Conservation (phyloP, 768 basidiomycete species). For the Phylloporus sp. region DNA sequence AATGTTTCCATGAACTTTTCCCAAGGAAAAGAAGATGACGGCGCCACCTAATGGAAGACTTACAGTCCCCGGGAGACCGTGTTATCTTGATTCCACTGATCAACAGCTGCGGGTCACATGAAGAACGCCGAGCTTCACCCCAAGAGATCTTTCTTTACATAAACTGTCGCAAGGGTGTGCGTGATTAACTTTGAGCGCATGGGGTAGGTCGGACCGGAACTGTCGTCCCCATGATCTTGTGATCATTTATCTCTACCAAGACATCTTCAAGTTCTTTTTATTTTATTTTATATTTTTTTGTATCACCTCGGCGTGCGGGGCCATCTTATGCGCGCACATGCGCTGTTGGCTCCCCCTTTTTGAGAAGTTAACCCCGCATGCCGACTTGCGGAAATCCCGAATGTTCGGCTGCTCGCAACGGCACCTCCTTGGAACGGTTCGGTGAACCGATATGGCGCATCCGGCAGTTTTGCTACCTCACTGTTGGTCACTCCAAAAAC, state of each 20-base stretch:
- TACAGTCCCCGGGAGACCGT: not conserved
- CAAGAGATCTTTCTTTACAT: constrained; percentile 7
- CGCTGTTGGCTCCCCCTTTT: constrained; percentile 1
- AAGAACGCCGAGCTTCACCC: constrained; percentile 7
- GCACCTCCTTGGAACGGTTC: too few relatives aligned
- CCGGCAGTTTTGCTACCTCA: too few relatives aligned
- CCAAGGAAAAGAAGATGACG: not conserved
- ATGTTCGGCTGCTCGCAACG: not conserved
- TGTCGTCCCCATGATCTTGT: constrained; percentile 4
- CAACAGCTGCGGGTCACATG: constrained; percentile 12
- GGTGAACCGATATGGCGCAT: too few relatives aligned
- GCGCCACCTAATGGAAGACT: not conserved
- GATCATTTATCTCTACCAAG: not conserved
- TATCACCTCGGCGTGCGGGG: constrained; percentile 10
- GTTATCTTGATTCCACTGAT: constrained; percentile 10
- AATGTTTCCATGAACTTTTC: not conserved
- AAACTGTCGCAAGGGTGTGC: constrained; percentile 14
- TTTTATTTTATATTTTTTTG: too few relatives aligned
- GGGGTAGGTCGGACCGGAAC: constrained; percentile 11
- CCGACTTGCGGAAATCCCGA: not conserved
- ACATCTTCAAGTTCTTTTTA: too few relatives aligned
- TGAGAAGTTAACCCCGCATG: not conserved
- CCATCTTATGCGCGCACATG: constrained; percentile 10
- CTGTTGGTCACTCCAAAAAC: too few relatives aligned
- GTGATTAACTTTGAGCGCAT: constrained; percentile 14